A percentile compares a stretch with the other conserved stretches of the same genome.
Evolutionary conservation across 73 alveolate genomes (phyloP).

Genomic region (Paramecium sexaurelia): DNA sequence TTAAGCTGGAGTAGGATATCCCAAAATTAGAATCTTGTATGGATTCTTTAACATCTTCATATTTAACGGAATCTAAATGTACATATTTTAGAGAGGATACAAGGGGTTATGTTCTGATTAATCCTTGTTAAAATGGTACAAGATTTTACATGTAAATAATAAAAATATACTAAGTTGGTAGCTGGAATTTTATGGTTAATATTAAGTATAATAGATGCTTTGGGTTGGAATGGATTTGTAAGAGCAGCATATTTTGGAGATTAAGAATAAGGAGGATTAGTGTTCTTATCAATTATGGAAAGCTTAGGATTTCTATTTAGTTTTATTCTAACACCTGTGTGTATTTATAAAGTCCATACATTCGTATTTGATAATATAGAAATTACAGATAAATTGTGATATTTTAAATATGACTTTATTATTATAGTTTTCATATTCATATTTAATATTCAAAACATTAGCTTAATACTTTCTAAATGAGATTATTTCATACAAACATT

Average conservation of each 20-base stretch:
- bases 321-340: conserved; percentile 5
- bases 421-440: neutral
- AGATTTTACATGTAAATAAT: conserved; percentile 9
- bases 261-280: conserved; percentile 33
- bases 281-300: conserved; percentile 30
- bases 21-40: conserved; percentile 18
- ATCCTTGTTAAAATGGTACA: neutral
- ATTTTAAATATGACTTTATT: neutral
- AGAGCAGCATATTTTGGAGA: conserved; percentile 22
- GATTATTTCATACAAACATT: no score
- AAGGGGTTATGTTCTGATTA: conserved; percentile 32
- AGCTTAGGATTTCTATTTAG: conserved; percentile 15
- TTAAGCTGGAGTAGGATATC: conserved; percentile 49
- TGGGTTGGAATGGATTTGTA: conserved; percentile 54
- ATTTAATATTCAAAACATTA: neutral
- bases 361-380: neutral
- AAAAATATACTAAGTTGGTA: neutral
- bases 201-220: neutral
- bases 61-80: conserved; percentile 55
- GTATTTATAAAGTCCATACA: conserved; percentile 56
- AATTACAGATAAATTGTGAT: neutral
- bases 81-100: conserved; percentile 53
- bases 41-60: conserved; percentile 27
- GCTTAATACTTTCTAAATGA: no score
- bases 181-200: conserved; percentile 56